These are phyloP conservation scores for Trypethelium eluteriae DNA, from an alignment of 495 filamentous ascomycete genomes.

Conservation along the genomic window DNA sequence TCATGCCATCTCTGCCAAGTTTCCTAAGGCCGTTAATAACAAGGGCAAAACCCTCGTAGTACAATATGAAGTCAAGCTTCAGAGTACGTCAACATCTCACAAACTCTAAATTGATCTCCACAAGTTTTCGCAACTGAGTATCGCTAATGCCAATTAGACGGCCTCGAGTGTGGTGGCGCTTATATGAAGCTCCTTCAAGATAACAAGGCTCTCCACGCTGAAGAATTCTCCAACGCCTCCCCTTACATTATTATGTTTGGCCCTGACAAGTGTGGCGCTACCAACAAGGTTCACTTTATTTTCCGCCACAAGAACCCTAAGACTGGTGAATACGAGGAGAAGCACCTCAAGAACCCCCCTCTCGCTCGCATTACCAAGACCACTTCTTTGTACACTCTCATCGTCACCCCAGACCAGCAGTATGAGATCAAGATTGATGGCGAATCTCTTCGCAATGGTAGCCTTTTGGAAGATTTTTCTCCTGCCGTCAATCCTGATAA, in stretches of 20 bases:
- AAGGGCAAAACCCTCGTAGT: conserved; percentile 95
- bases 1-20: conserved; percentile 99
- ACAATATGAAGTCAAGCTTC: conserved; percentile 99
- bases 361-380: conserved; percentile 81
- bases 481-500: conserved; percentile 88
- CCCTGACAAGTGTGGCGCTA: conserved; percentile 97
- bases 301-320: conserved; percentile 99
- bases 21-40: conserved; percentile 91
- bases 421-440: conserved; percentile 87
- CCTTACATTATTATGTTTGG: conserved; percentile 99
- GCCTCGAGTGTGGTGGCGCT: conserved; percentile 95
- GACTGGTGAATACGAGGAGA: conserved; percentile 99
- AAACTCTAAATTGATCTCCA: neutral
- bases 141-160: conserved; percentile 50
- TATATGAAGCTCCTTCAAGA: conserved; percentile 99
- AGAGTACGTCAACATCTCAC: conserved; percentile 56
- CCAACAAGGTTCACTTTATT: conserved; percentile 99
- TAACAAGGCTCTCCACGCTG: conserved; percentile 90
- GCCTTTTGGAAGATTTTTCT: conserved; percentile 87
- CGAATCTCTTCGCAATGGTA: conserved; percentile 74
- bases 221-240: conserved; percentile 95
- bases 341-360: conserved; percentile 84
- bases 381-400: conserved; percentile 88
- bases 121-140: neutral
- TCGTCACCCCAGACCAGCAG: conserved; percentile 91